These are phyloP conservation scores for Cardamine occulta DNA, from an alignment of 345 rosid species.

Conservation along the genomic window DNA sequence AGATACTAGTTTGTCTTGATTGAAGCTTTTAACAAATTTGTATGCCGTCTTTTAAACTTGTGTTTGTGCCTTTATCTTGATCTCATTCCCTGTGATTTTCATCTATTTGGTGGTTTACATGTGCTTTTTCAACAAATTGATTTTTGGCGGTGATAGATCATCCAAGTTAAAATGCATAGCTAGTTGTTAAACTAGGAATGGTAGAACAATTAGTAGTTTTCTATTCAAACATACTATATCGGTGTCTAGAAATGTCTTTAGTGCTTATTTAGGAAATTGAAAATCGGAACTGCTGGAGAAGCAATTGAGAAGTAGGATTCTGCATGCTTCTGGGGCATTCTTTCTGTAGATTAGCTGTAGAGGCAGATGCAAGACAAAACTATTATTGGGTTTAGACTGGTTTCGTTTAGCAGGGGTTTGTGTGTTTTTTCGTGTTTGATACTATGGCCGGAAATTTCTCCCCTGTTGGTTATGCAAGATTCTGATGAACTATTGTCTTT, in stretches of 20 bases:
- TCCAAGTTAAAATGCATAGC: background rate
- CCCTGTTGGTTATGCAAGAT: constrained; percentile 3
- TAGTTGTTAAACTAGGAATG: constrained; percentile 10
- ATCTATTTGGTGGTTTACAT: constrained; percentile 17
- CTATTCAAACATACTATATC: background rate
- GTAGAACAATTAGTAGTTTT: constrained; percentile 3
- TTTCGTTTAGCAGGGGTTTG: background rate
- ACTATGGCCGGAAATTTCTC: background rate
- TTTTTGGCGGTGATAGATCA: constrained; percentile 1
- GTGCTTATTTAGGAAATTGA: background rate
- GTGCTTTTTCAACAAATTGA: background rate
- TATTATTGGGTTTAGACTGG: background rate
- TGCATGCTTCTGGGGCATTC: background rate
- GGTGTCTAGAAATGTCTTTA: constrained; percentile 6
- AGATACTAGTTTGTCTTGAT: background rate
- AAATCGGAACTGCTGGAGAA: background rate
- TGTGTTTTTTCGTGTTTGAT: constrained; percentile 16
- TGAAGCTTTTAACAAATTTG: background rate
- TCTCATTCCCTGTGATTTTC: background rate
- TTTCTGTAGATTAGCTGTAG: constrained; percentile 1
- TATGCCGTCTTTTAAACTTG: constrained; percentile 1
- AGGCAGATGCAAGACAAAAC: constrained; percentile 15
- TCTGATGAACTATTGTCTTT: constrained; percentile 27
- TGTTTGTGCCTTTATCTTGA: background rate
- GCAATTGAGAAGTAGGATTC: constrained; percentile 4